Percentiles rank a stretch among this genome's conserved stretches.
Evolutionary conservation across 2,329 filamentous ascomycete genomes (phyloP).

Genomic region (Dactylella cylindrospora): DNA sequence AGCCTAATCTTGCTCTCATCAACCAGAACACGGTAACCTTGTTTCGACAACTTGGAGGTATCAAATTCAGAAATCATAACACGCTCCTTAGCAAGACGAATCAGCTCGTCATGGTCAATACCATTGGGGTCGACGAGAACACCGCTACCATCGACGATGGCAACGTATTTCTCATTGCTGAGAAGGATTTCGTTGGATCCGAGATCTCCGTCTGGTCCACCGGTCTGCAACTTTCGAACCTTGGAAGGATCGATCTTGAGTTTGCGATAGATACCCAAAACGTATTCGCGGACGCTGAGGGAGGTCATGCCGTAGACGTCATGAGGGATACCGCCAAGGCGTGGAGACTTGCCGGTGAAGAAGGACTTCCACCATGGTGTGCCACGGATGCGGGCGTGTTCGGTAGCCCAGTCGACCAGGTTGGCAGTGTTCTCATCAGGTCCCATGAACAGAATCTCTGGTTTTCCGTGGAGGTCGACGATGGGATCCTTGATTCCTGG

Average conservation of each 20-base stretch:
- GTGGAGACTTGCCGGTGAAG: constrained; percentile 98
- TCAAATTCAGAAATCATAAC: constrained; percentile 91
- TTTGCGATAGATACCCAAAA: constrained; percentile 96
- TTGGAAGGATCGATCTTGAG: constrained; percentile 80
- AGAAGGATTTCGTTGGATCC: constrained; percentile 97
- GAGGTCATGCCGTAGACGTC: constrained; percentile 98
- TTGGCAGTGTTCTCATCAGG: constrained; percentile 98
- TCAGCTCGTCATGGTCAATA: constrained; percentile 77
- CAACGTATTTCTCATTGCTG: constrained; percentile 90
- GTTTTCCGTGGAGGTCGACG: constrained; percentile 88
- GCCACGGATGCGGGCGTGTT: constrained; percentile 81
- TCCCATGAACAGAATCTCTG: constrained; percentile 98
- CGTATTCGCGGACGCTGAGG: constrained; percentile 90
- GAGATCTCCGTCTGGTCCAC: constrained; percentile 92
- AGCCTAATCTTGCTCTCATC: constrained; percentile 89
- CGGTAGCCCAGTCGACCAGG: constrained; percentile 96
- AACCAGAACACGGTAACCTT: constrained; percentile 88
- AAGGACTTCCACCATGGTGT: constrained; percentile 99
- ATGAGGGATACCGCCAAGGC: constrained; percentile 93
- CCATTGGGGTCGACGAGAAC: constrained; percentile 92
- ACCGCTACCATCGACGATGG: constrained; percentile 93
- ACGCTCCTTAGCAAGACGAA: constrained; percentile 79
- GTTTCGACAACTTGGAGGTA: constrained; percentile 75
- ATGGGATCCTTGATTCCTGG: constrained; percentile 99
- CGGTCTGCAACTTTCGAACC: constrained; percentile 93